These are phyloP conservation scores for Rhizopogon vinicolor DNA, from an alignment of 768 basidiomycete genomes.

Conservation along the genomic window DNA sequence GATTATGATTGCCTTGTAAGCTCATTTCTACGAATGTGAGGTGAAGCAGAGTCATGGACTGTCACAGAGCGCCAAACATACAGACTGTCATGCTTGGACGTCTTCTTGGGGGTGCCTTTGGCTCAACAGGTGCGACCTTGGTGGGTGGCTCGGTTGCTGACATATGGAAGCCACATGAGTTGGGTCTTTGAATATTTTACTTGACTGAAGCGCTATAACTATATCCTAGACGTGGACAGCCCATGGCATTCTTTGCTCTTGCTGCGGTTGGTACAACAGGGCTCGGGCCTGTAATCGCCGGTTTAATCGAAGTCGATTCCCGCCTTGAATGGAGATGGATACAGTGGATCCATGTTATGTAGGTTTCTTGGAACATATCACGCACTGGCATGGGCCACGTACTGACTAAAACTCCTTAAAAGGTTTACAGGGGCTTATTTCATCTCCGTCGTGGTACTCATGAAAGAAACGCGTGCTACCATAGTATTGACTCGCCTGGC, in stretches of 20 bases:
- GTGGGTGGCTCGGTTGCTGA: slow-evolving; percentile 66
- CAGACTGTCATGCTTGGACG: slow-evolving; percentile 56
- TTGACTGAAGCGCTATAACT: not conserved
- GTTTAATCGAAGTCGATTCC: slow-evolving; percentile 56
- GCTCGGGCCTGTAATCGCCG: slow-evolving; percentile 54
- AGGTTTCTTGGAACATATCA: slow-evolving; percentile 2
- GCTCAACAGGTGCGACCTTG: slow-evolving; percentile 61
- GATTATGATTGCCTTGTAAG: slow-evolving; percentile 26
- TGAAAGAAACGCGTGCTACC: slow-evolving; percentile 67
- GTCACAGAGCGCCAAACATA: slow-evolving; percentile 31
- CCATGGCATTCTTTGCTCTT: slow-evolving; percentile 66
- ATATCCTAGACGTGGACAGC: slow-evolving; percentile 34
- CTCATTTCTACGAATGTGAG: not conserved
- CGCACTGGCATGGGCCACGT: not conserved
- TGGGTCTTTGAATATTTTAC: slow-evolving; percentile 11
- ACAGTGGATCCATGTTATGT: slow-evolving; percentile 71
- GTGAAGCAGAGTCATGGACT: not conserved
- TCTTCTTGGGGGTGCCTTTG: slow-evolving; percentile 55
- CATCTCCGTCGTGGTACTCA: slow-evolving; percentile 42
- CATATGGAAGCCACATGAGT: slow-evolving; percentile 57
- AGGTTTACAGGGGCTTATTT: slow-evolving; percentile 50
- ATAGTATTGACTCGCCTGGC: slow-evolving; percentile 66
- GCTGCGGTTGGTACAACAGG: slow-evolving; percentile 54
- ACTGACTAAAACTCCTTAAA: slow-evolving; percentile 16
- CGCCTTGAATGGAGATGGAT: slow-evolving; percentile 72